These are phyloP conservation scores for Komagataella phaffii DNA, from an alignment of 805 yeast genomes.

Conservation along the genomic window DNA sequence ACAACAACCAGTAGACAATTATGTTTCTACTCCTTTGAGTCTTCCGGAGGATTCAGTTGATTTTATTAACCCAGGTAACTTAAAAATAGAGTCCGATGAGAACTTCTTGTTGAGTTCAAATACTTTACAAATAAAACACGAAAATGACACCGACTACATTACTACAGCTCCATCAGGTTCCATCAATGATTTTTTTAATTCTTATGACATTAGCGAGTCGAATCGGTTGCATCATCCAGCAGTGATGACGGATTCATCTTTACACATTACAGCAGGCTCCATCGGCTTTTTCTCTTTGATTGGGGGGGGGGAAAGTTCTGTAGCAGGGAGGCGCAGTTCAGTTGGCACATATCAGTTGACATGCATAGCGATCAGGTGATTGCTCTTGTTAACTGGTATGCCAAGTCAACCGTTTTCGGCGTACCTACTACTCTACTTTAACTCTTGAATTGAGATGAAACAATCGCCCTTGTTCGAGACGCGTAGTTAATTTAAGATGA, in stretches of 20 bases:
- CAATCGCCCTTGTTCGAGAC: not conserved
- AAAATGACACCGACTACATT: not conserved
- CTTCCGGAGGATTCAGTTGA: not conserved
- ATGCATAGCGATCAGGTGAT: not conserved
- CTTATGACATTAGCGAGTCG: not conserved
- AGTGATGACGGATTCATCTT: conserved; percentile 1
- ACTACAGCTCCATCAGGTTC: not conserved
- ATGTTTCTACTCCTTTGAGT: not conserved
- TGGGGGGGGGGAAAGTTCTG: not conserved
- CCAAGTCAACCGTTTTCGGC: not conserved
- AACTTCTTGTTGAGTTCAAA: not conserved
- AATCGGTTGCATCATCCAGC: conserved; percentile 6
- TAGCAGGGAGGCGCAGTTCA: not conserved
- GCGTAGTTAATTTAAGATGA: not conserved
- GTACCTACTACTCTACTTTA: not conserved
- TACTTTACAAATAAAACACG: conserved; percentile 1
- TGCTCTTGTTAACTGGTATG: not conserved
- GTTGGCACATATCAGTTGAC: not conserved
- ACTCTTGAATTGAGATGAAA: not conserved
- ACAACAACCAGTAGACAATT: not conserved
- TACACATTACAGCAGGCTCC: not conserved
- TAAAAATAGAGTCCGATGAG: not conserved
- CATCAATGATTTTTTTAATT: not conserved
- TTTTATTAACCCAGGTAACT: not conserved
- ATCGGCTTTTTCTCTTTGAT: not conserved